A percentile compares a stretch with the other conserved stretches of the same genome.
Evolutionary conservation across 495 filamentous ascomycete species (phyloP).

Genomic region (Glonium stellatum): DNA sequence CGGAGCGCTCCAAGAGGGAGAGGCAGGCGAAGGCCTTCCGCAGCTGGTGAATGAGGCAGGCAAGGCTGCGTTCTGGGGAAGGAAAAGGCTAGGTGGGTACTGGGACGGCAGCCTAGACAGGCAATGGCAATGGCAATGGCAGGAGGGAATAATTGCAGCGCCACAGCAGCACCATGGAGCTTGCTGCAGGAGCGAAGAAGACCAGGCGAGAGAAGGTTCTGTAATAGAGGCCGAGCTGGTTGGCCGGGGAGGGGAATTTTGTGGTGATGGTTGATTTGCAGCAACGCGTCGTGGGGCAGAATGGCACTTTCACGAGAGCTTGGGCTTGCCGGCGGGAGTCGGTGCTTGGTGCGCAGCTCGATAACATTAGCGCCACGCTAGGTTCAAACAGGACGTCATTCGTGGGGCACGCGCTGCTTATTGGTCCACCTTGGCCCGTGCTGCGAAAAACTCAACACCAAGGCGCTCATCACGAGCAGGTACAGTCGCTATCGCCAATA

Average conservation of each 20-base stretch:
- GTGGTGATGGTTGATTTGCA: background rate
- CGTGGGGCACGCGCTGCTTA: background rate
- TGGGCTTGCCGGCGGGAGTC: background rate
- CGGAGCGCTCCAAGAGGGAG: background rate
- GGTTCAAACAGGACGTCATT: background rate
- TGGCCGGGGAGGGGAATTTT: background rate
- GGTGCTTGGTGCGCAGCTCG: background rate
- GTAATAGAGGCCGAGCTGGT: background rate
- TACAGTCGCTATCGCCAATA: background rate
- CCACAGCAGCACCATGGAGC: background rate
- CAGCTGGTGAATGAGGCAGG: conserved; percentile 1
- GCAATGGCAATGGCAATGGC: background rate
- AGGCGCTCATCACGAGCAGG: background rate
- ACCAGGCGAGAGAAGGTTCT: background rate
- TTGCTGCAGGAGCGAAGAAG: background rate
- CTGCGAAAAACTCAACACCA: conserved; percentile 1
- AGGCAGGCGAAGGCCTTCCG: background rate
- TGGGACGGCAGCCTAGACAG: background rate
- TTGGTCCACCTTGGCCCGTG: background rate
- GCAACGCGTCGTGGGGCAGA: background rate
- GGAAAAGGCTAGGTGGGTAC: background rate
- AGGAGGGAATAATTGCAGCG: background rate
- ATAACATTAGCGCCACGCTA: background rate
- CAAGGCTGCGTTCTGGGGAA: background rate
- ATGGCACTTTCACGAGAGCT: background rate